These are phyloP conservation scores for Hymenoscyphus occultus DNA, from an alignment of 2,329 filamentous ascomycete genomes.

Conservation along the genomic window DNA sequence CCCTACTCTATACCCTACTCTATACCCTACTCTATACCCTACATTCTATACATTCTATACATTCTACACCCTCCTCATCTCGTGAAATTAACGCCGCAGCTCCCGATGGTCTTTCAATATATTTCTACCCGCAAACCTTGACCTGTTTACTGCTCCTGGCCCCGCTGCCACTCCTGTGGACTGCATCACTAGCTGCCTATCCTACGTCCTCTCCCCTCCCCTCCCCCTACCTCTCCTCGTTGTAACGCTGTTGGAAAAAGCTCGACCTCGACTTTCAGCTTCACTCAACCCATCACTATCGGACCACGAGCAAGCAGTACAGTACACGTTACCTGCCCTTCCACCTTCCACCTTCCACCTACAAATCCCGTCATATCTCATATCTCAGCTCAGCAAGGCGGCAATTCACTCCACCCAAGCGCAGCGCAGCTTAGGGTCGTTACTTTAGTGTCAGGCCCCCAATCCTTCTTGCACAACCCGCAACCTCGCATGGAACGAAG, in stretches of 20 bases:
- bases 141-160: background rate
- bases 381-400: background rate
- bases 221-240: background rate
- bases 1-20: too few relatives aligned
- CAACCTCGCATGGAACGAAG: constrained; percentile 28
- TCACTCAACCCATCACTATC: background rate
- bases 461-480: constrained; percentile 3
- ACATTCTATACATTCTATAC: too few relatives aligned
- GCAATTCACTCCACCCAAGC: background rate
- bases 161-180: background rate
- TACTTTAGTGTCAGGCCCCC: background rate
- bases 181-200: background rate
- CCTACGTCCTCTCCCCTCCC: background rate
- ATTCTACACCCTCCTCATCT: background rate
- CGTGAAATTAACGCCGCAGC: constrained; percentile 1
- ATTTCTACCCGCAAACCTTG: constrained; percentile 4
- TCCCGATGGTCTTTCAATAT: constrained; percentile 2
- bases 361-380: background rate
- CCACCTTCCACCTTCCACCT: background rate
- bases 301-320: background rate
- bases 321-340: too few relatives aligned
- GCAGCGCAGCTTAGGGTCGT: background rate
- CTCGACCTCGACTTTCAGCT: constrained; percentile 1
- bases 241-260: background rate
- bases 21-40: too few relatives aligned